Conservation (phyloP, 805 yeast species). For the Scheffersomyces coipomensis region DNA sequence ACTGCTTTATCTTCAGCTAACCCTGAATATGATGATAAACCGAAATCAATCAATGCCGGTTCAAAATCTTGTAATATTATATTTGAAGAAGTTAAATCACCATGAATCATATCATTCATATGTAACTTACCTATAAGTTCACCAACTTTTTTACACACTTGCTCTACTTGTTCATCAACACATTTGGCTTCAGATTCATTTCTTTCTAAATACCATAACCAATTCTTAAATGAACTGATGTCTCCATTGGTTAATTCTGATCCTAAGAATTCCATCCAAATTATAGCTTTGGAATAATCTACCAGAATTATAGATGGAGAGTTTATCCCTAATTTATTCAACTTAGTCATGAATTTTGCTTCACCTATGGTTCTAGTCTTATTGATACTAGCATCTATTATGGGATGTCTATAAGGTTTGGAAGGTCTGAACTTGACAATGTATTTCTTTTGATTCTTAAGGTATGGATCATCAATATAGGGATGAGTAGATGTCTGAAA, state of each 20-base stretch:
- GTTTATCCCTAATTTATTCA: conserved; percentile 52
- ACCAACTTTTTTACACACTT: conserved; percentile 58
- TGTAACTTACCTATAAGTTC: conserved; percentile 69
- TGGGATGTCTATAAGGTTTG: conserved; percentile 87
- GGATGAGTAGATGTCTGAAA: conserved; percentile 67
- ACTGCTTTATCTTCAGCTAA: conserved; percentile 93
- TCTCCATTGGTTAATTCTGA: conserved; percentile 49
- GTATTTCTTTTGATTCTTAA: conserved; percentile 33
- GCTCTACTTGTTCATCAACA: conserved; percentile 35
- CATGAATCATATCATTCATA: conserved; percentile 78
- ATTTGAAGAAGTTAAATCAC: conserved; percentile 91
- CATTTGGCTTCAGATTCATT: conserved; percentile 17
- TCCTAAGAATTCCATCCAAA: conserved; percentile 87
- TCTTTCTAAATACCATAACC: conserved; percentile 62
- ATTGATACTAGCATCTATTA: conserved; percentile 72
- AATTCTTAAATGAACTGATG: conserved; percentile 67
- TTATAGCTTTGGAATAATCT: conserved; percentile 75
- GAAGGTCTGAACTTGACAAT: conserved; percentile 85
- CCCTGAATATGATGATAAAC: conserved; percentile 73
- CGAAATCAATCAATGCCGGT: conserved; percentile 86
- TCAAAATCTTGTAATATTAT: conserved; percentile 48
- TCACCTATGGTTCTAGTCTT: conserved; percentile 83
- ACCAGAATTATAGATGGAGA: conserved; percentile 74
- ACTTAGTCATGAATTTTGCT: conserved; percentile 68
- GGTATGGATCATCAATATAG: conserved; percentile 37